These are phyloP conservation scores for Diospyros kaki DNA, from an alignment of 148 eudicot species.

Conservation along the genomic window DNA sequence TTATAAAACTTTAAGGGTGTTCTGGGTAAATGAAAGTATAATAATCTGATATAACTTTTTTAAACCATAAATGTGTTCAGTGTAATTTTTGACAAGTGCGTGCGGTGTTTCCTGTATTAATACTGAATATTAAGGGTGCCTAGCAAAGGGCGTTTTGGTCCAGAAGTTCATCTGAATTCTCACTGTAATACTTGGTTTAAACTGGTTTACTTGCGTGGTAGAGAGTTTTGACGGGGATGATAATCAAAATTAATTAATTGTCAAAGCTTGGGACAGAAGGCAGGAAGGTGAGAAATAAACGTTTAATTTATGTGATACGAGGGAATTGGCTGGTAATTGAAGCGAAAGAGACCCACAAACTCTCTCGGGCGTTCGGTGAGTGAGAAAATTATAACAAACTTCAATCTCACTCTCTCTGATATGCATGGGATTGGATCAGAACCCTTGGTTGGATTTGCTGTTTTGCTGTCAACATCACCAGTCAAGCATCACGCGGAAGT, in stretches of 20 bases:
- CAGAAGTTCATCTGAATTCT: not conserved
- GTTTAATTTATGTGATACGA: not conserved
- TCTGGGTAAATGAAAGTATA: too few species aligned
- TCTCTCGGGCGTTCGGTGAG: slow-evolving; percentile 13
- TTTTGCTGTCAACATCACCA: not conserved
- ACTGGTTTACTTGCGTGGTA: not conserved
- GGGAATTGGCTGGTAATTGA: slow-evolving; percentile 10
- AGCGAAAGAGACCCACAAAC: slow-evolving; percentile 18
- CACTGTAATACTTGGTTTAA: not conserved
- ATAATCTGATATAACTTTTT: too few species aligned
- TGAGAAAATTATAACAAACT: slow-evolving; percentile 1
- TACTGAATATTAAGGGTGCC: not conserved
- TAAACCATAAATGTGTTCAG: too few species aligned
- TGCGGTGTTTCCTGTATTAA: too few species aligned
- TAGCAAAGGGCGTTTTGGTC: not conserved
- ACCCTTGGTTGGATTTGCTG: not conserved
- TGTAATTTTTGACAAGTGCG: too few species aligned
- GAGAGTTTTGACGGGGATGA: not conserved
- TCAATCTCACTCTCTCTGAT: slow-evolving; percentile 21
- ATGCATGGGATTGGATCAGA: not conserved
- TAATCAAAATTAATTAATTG: too few species aligned
- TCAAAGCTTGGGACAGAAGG: not conserved
- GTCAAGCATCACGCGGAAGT: not conserved
- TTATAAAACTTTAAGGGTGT: too few species aligned
- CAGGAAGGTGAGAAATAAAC: slow-evolving; percentile 10